phyloP scores from a whole-genome alignment of 2,329 filamentous ascomycete species.

The Beauveria pseudobassiana region DNA sequence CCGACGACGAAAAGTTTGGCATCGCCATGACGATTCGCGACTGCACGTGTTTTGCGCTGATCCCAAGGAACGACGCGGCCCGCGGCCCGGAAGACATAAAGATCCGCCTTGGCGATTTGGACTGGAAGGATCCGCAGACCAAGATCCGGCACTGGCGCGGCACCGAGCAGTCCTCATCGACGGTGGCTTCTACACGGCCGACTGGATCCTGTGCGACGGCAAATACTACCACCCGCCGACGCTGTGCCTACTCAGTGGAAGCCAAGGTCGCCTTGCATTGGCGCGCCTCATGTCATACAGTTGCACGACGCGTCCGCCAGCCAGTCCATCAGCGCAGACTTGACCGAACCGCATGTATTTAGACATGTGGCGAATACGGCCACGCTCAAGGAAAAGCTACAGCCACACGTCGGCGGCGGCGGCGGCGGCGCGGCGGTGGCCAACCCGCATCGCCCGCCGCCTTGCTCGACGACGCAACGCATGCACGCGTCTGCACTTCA shows the following conservation, averaged over 20 bases:
- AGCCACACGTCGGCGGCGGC: not conserved
- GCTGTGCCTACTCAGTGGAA: constrained; percentile 25
- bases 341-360: not conserved
- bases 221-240: constrained; percentile 29
- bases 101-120: constrained; percentile 65
- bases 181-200: constrained; percentile 60
- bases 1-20: constrained; percentile 42
- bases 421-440: not conserved
- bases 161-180: constrained; percentile 56
- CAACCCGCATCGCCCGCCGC: not conserved
- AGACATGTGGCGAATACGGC: not conserved
- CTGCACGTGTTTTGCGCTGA: constrained; percentile 65
- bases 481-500: not conserved
- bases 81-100: constrained; percentile 30
- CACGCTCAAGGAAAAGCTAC: not conserved
- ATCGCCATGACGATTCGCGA: constrained; percentile 76
- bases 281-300: constrained; percentile 16
- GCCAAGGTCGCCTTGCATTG: constrained; percentile 12
- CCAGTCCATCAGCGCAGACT: not conserved
- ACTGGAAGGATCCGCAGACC: constrained; percentile 61
- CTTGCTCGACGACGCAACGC: not conserved
- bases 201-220: constrained; percentile 28
- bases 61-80: constrained; percentile 29
- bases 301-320: constrained; percentile 12
- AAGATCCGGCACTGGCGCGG: constrained; percentile 64